Conservation (phyloP, 73 alveolate genomes). For the Paramecium biaurelia region DNA sequence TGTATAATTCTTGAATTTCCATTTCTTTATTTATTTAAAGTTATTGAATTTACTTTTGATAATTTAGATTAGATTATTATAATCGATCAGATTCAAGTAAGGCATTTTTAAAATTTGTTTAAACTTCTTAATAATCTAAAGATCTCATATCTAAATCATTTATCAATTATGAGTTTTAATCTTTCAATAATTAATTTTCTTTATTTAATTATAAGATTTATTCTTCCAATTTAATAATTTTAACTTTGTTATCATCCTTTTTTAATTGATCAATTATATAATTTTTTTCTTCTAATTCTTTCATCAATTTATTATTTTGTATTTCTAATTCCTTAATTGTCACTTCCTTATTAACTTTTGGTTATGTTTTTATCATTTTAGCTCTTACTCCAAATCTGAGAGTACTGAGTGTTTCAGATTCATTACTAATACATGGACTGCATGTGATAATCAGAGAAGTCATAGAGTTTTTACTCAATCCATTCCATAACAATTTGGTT, state of each 20-base stretch:
- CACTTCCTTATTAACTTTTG: conserved; percentile 74
- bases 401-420: conserved; percentile 93
- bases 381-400: conserved; percentile 96
- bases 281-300: conserved; percentile 28
- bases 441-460: conserved; percentile 92
- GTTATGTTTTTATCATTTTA: conserved; percentile 88
- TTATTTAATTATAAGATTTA: neutral
- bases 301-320: neutral
- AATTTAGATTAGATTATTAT: neutral
- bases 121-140: neutral
- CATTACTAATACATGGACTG: conserved; percentile 81
- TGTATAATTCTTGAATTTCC: neutral
- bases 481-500: conserved; percentile 93
- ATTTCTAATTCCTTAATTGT: conserved; percentile 75
- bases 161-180: neutral
- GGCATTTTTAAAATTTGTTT: neutral
- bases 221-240: neutral
- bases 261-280: neutral
- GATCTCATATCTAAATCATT: neutral
- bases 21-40: neutral
- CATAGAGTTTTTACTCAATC: conserved; percentile 95
- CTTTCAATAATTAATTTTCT: neutral
- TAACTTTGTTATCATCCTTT: neutral
- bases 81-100: neutral
- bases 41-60: neutral